Evolutionary conservation across 2,329 filamentous ascomycete species (phyloP).

Genomic region (Ceratocystis huliohia): DNA sequence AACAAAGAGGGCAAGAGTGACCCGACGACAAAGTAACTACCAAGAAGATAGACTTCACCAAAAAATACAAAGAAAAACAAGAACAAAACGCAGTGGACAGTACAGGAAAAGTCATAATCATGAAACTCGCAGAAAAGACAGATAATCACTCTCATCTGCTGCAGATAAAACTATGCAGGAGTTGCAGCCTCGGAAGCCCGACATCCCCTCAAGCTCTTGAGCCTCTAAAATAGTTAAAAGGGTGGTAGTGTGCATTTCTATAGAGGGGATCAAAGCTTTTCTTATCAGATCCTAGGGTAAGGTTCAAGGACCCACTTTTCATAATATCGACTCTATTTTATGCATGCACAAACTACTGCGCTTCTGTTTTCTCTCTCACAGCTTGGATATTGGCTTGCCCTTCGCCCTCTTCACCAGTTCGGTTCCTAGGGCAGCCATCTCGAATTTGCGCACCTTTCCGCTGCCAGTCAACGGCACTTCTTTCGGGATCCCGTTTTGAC

Average conservation of each 20-base stretch:
- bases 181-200: not conserved
- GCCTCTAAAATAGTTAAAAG: not conserved
- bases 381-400: constrained; percentile 32
- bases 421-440: constrained; percentile 45
- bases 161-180: no score
- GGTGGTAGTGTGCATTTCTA: not conserved
- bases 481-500: constrained; percentile 42
- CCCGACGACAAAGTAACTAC: not conserved
- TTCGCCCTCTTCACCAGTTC: constrained; percentile 37
- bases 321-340: not conserved
- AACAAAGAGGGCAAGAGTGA: not conserved
- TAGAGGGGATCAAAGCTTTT: not conserved
- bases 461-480: constrained; percentile 55
- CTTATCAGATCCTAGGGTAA: constrained; percentile 12
- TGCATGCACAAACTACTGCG: not conserved
- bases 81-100: not conserved
- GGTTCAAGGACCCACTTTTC: not conserved
- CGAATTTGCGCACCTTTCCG: constrained; percentile 57
- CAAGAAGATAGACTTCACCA: not conserved
- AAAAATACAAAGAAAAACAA: not conserved
- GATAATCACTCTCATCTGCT: not conserved
- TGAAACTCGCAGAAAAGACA: not conserved
- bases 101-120: not conserved
- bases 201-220: not conserved
- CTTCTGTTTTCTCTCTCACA: not conserved